A percentile compares a stretch with the other conserved stretches of the same genome.
phyloP scores from a whole-genome alignment of 352 stramenopile genomes.

The Globisporangium abappressorium region DNA sequence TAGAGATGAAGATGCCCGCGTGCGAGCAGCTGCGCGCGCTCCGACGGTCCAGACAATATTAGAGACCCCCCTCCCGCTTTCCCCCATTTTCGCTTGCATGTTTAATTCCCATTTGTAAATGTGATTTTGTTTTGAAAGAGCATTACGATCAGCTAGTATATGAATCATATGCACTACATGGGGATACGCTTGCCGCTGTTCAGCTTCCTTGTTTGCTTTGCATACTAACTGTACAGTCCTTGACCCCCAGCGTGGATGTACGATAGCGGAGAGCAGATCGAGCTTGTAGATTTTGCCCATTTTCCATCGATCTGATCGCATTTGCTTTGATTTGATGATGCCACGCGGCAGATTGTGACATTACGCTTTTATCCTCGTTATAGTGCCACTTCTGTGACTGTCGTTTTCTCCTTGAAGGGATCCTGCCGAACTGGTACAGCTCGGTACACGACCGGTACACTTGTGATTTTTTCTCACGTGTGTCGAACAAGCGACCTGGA shows the following conservation, averaged over 20 bases:
- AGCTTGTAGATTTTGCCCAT: no score
- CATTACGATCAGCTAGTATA: no score
- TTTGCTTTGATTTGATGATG: neutral
- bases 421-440: neutral
- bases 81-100: neutral
- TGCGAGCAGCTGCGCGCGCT: constrained; percentile 77
- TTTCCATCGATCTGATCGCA: neutral
- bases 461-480: constrained; percentile 3
- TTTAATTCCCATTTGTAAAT: constrained; percentile 9
- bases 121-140: neutral
- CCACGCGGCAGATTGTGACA: neutral
- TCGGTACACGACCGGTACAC: neutral
- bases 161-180: no score
- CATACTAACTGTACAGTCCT: no score
- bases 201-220: no score
- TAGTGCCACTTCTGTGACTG: neutral
- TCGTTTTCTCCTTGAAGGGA: neutral
- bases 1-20: constrained; percentile 83
- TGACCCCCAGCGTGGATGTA: no score
- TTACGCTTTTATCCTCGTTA: neutral
- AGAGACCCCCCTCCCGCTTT: constrained; percentile 5
- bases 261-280: no score
- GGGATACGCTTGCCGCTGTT: no score
- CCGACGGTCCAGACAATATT: constrained; percentile 62
- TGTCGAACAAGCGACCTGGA: neutral